Evolutionary conservation across 139 green algal species (phyloP).

Genomic region (Chlorokybus atmophyticus): DNA sequence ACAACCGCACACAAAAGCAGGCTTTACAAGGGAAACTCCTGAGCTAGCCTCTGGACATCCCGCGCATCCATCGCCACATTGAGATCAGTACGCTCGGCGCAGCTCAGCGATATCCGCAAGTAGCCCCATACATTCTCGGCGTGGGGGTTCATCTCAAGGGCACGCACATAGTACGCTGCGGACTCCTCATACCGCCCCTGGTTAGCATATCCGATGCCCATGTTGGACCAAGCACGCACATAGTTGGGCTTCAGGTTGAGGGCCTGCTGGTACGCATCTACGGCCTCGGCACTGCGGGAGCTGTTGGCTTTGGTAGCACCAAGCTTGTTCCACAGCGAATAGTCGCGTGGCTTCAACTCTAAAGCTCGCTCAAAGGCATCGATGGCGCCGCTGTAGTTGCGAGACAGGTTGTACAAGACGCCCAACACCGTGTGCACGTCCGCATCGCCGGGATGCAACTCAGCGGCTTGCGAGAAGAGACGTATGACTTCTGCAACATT

Average conservation of each 20-base stretch:
- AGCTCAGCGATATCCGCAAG: conserved; percentile 71
- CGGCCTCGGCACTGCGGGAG: conserved; percentile 50
- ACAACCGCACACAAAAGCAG: no score
- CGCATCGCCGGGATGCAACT: conserved; percentile 9
- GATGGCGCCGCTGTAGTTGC: conserved; percentile 66
- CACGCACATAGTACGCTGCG: conserved; percentile 74
- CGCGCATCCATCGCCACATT: no score
- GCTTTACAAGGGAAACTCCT: no score
- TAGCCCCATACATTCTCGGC: conserved; percentile 83
- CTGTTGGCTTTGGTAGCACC: conserved; percentile 77
- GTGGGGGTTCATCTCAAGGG: conserved; percentile 68
- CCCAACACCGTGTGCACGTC: conserved; percentile 67
- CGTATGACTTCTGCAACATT: no score
- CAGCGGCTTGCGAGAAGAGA: no score
- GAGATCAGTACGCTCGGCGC: no score
- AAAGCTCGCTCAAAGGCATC: conserved; percentile 57
- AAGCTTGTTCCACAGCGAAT: conserved; percentile 89
- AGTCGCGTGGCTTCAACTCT: conserved; percentile 30
- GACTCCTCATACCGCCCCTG: conserved; percentile 65
- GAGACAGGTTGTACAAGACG: conserved; percentile 76
- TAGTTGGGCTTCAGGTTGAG: conserved; percentile 98
- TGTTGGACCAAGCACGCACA: conserved; percentile 96
- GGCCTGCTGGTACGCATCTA: conserved; percentile 69
- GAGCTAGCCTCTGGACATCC: no score
- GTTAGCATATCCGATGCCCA: conserved; percentile 82